Evolutionary conservation across 2,329 filamentous ascomycete genomes (phyloP).

Genomic region (Colletotrichum aenigma): DNA sequence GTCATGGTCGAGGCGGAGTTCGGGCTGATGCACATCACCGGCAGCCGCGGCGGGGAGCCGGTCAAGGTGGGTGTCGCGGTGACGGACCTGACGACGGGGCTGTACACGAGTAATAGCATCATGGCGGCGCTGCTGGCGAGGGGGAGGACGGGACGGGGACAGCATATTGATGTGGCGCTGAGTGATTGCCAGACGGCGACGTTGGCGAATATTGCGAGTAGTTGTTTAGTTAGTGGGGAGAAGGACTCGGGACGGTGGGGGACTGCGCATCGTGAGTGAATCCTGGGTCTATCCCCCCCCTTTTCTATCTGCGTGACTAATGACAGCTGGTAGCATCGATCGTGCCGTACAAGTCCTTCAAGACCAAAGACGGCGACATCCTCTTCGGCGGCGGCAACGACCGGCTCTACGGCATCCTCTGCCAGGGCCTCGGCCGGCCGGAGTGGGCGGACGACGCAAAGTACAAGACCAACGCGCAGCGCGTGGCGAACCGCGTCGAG

Average conservation of each 20-base stretch:
- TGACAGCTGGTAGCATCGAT: conserved; percentile 72
- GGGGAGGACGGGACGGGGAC: conserved; percentile 76
- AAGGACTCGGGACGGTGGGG: conserved; percentile 92
- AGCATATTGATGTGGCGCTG: conserved; percentile 89
- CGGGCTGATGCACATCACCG: conserved; percentile 98
- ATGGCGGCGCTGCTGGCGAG: conserved; percentile 90
- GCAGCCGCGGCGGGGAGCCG: conserved; percentile 82
- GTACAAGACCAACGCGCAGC: conserved; percentile 65
- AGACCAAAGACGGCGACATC: conserved; percentile 73
- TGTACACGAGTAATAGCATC: conserved; percentile 94
- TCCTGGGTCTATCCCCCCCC: conserved; percentile 3
- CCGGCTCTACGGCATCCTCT: conserved; percentile 69
- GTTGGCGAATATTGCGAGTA: conserved; percentile 93
- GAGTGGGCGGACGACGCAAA: conserved; percentile 65
- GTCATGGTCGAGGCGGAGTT: conserved; percentile 99
- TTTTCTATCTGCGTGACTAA: no score
- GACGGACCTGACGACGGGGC: conserved; percentile 90
- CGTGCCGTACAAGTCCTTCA: conserved; percentile 90
- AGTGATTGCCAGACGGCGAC: conserved; percentile 96
- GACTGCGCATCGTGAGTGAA: conserved; percentile 81
- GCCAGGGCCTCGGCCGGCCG: conserved; percentile 59
- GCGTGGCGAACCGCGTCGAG: conserved; percentile 73
- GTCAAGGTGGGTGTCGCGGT: conserved; percentile 98
- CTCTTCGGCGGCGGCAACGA: conserved; percentile 77
- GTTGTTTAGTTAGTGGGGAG: conserved; percentile 84